Evolutionary conservation across 164 flowering plant species (phyloP), one percentile per base, ranked within the genome.

Genomic region (Magnolia officinalis): DNA sequence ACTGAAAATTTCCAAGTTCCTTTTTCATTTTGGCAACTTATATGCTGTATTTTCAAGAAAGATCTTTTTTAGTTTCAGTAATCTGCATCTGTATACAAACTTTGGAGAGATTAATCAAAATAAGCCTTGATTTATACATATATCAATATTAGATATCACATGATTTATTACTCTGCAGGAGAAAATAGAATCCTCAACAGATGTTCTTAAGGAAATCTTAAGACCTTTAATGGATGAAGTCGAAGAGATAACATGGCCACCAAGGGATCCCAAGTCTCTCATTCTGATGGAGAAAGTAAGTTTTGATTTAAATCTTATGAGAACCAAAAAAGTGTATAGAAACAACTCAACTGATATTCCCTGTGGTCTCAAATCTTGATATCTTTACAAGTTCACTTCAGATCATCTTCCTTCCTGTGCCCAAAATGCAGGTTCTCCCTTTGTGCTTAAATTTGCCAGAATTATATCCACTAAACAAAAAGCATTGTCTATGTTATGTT

Each of bases 221-320:
- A 88, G 77, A 74, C 98, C 93, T 67, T 90, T 89, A 13, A 83
- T 89, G 78, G 87, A 88, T 83, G 94, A 84, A 72, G 91, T 73
- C 37, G 94, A 86, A 79, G 99, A 95, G 84, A 89, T 87, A 78
- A 18, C 82, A 18, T 95, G 99, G 99, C 99, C 99, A 77, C 99
- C 99, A 63, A 83, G 84, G 81, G 90, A 93, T 77, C 96, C 97
- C n/a, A 77, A 81, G 58, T 89, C 93, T 80, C 89, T 93, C 24
- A 78, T 78, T 77, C 81, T 84, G 76, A 91, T 93, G 99, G 92
- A 93, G 83, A 89, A 85, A 82, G 99, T 92, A 84, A 74, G 83
- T 82, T 20, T 61, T 9, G 52, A 16, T 31, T 76, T 55, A 11
- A 18, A n/a, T 29, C 50, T 59, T 73, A 11, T 50, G 21, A 55